phyloP scores from a whole-genome alignment of 495 filamentous ascomycete genomes.

The Neurospora sp. region DNA sequence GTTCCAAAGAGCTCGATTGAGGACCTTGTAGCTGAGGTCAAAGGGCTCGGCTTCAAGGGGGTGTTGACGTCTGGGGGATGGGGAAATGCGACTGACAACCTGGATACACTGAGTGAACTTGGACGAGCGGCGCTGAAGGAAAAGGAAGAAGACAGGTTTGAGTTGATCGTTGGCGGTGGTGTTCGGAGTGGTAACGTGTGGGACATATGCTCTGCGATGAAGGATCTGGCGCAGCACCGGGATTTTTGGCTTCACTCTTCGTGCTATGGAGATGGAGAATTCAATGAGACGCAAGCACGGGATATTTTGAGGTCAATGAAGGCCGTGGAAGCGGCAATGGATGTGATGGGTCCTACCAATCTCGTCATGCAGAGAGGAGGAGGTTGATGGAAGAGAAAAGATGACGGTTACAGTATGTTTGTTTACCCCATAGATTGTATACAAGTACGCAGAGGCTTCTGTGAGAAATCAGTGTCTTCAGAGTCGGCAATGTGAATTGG shows the following conservation, averaged over 20 bases:
- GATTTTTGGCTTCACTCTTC: constrained; percentile 27
- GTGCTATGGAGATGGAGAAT: constrained; percentile 8
- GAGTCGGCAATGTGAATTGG: not conserved
- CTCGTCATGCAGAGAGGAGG: not conserved
- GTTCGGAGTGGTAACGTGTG: constrained; percentile 24
- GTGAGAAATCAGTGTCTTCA: not conserved
- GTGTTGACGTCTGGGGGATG: constrained; percentile 33
- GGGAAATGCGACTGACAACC: constrained; percentile 22
- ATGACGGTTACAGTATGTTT: not conserved
- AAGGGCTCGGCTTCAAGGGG: constrained; percentile 23
- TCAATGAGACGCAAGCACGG: not conserved
- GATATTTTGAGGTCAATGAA: not conserved
- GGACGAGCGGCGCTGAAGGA: constrained; percentile 6
- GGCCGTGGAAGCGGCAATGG: not conserved
- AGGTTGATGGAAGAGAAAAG: not conserved
- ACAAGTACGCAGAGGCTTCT: not conserved
- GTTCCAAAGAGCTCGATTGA: not conserved
- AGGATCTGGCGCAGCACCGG: not conserved
- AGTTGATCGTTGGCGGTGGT: constrained; percentile 35
- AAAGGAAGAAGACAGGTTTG: constrained; percentile 5
- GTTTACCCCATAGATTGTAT: not conserved
- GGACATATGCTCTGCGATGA: not conserved
- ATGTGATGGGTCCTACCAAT: not conserved
- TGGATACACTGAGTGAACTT: constrained; percentile 17
- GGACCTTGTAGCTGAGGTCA: constrained; percentile 17